Conservation (phyloP, 805 yeast genomes). For the Suhomyces emberorum region DNA sequence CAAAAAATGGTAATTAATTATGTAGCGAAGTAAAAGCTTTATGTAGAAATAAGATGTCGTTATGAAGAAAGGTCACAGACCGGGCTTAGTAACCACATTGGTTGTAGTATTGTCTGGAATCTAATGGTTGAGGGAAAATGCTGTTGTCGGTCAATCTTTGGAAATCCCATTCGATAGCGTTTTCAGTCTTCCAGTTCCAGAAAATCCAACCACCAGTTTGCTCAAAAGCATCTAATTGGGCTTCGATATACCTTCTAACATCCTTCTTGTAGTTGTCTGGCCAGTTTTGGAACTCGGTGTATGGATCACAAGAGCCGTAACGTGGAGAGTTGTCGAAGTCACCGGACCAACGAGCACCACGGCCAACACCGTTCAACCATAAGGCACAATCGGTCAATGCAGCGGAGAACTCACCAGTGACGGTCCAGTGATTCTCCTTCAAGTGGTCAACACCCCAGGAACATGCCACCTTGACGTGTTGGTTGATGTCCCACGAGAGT, state of each 20-base stretch:
- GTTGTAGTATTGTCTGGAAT: constrained; percentile 63
- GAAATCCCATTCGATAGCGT: constrained; percentile 83
- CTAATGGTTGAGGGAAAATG: constrained; percentile 78
- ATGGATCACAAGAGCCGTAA: constrained; percentile 60
- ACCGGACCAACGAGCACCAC: constrained; percentile 82
- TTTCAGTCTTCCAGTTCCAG: constrained; percentile 93
- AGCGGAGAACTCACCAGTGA: constrained; percentile 72
- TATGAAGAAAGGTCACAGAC: neutral
- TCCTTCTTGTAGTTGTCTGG: constrained; percentile 51
- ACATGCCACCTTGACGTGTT: constrained; percentile 48
- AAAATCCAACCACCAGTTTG: constrained; percentile 82
- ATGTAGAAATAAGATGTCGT: neutral
- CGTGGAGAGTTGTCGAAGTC: constrained; percentile 38
- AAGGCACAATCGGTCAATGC: constrained; percentile 89
- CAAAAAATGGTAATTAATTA: neutral
- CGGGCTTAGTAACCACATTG: constrained; percentile 49
- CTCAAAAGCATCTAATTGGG: constrained; percentile 81
- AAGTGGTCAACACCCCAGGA: constrained; percentile 27
- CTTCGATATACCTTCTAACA: constrained; percentile 75
- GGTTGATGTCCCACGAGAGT: constrained; percentile 54
- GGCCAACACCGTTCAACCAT: constrained; percentile 83
- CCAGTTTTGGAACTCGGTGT: constrained; percentile 45
- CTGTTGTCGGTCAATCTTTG: constrained; percentile 52
- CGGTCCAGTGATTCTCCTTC: constrained; percentile 65
- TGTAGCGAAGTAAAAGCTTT: constrained; percentile 2